These are phyloP conservation scores for Mortierella sp. DNA, from an alignment of 371 early-diverging fungal genomes.

Conservation along the genomic window DNA sequence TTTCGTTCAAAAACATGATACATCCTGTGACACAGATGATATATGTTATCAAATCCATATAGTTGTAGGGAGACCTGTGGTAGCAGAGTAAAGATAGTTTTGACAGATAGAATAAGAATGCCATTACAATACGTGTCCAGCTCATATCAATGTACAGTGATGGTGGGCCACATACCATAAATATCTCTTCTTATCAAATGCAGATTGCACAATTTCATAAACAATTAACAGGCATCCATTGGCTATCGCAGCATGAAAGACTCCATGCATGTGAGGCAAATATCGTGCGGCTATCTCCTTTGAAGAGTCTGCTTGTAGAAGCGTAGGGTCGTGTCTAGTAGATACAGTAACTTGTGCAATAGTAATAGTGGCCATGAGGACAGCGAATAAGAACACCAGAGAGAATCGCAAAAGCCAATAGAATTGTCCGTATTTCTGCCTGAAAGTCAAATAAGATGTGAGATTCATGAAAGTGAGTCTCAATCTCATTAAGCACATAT, in stretches of 20 bases:
- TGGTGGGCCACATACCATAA: too few species aligned
- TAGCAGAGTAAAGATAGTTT: background rate
- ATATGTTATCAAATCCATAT: slow-evolving; percentile 26
- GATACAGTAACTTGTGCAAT: slow-evolving; percentile 15
- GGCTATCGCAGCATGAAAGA: too few species aligned
- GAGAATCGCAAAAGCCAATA: slow-evolving; percentile 27
- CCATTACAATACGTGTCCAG: too few species aligned
- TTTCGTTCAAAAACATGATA: slow-evolving; percentile 8
- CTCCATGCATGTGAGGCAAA: slow-evolving; percentile 11
- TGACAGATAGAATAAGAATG: too few species aligned
- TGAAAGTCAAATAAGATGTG: background rate
- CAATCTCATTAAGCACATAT: too few species aligned
- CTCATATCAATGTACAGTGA: background rate
- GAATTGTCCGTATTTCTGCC: slow-evolving; percentile 41
- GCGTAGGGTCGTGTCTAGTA: background rate
- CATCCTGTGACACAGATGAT: slow-evolving; percentile 16
- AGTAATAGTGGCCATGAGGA: slow-evolving; percentile 21
- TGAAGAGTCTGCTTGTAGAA: too few species aligned
- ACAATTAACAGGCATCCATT: too few species aligned
- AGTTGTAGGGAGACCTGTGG: slow-evolving; percentile 45
- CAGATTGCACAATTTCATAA: too few species aligned
- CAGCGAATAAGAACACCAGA: slow-evolving; percentile 18
- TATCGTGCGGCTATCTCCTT: too few species aligned
- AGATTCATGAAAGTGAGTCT: background rate
- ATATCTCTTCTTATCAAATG: too few species aligned